Base-by-base conservation (phyloP, 306 rosid species). In the Rubus idaeus region DNA sequence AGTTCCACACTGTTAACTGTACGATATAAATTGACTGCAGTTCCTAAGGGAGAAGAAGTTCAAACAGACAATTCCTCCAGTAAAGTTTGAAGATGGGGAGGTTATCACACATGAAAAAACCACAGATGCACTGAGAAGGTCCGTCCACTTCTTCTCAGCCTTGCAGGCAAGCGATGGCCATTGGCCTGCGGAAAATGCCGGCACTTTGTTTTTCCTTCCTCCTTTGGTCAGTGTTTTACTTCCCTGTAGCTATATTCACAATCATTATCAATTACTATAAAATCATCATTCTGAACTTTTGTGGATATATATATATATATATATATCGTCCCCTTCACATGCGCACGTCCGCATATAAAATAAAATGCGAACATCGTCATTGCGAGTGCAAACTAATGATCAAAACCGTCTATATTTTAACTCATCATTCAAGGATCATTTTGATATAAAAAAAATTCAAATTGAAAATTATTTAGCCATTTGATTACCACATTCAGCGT, bases 121-220 rank as follows among this genome's bases (percentile, higher is more conserved):
- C 0, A 81, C 82, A 1, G 16, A 18, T 0, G 21, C 90, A 2
- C 0, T 92, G 46, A 87, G 53, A 72, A 88, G 93, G 68, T 85
- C 81, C 0, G 86, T 84, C 5, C 78, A 73, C 62, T 87, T 83
- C 76, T 21, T 78, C 10, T 80, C 93, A 1, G 89, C 91, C 6
- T 64, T 90, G 80, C 96, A 92, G 40, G 85, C 92, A 4, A 80
- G 64, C 44, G 87, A 90, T 83, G 97, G 97, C 53, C 97, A 92
- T 70, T 92, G 97, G 97, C 97, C 96, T 17, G 90, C 96, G 10
- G 88, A 90, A 75, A 86, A 86, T 79, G 85, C 91, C 0, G 92
- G 97, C 6, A 90, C 93, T 20, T 66, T 92, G 70, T 92, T 87
- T 75, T 92, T 88, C 69, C 84, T 86, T 41, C 97, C 93, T 40